Evolutionary conservation across 805 yeast species (phyloP).

Genomic region (Babjeviella inositovora): DNA sequence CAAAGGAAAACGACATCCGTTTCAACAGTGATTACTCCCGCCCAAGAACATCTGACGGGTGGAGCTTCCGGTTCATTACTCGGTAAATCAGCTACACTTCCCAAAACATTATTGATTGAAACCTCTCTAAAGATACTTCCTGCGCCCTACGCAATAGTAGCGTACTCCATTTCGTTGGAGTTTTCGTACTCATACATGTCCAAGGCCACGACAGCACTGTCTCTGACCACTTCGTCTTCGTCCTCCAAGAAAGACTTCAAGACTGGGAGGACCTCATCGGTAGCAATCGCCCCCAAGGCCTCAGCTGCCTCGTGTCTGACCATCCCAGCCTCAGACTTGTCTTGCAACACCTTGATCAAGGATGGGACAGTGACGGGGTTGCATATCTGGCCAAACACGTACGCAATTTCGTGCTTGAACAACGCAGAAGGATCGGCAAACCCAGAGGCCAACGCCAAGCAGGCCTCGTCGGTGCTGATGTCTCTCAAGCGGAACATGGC

Average conservation of each 20-base stretch:
- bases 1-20: too few relatives aligned
- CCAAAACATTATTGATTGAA: neutral
- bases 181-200: slow-evolving; percentile 97
- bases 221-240: slow-evolving; percentile 81
- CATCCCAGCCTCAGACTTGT: slow-evolving; percentile 85
- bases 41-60: too few relatives aligned
- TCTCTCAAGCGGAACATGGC: slow-evolving; percentile 98
- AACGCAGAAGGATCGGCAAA: slow-evolving; percentile 83
- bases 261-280: slow-evolving; percentile 88
- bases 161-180: slow-evolving; percentile 69
- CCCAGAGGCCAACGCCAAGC: slow-evolving; percentile 81
- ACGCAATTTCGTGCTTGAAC: slow-evolving; percentile 95
- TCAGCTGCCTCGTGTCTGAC: slow-evolving; percentile 99
- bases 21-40: too few relatives aligned
- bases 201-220: slow-evolving; percentile 90
- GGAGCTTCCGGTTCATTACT: too few relatives aligned
- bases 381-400: slow-evolving; percentile 94
- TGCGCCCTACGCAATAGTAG: slow-evolving; percentile 18
- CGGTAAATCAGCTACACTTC: too few relatives aligned
- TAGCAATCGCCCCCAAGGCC: slow-evolving; percentile 93
- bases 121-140: slow-evolving; percentile 3
- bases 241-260: slow-evolving; percentile 68
- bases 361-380: slow-evolving; percentile 88
- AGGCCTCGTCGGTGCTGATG: slow-evolving; percentile 85
- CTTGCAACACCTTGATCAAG: slow-evolving; percentile 64